Base-by-base conservation (phyloP, 2,329 filamentous ascomycete species). In the Fusarium albidum region DNA sequence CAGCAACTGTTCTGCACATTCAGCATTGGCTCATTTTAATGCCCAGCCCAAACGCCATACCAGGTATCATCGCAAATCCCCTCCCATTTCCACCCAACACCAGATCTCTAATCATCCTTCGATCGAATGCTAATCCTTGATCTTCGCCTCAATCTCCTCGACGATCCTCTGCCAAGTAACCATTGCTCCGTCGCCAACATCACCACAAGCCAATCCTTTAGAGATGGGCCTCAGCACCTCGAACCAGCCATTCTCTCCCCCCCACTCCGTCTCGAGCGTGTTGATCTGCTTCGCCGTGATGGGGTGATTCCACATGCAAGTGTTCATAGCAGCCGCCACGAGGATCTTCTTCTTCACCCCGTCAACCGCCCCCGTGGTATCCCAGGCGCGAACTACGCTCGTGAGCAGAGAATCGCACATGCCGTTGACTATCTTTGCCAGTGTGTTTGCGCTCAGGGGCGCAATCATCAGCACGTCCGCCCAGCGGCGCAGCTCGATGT, bases 301-400 rank as follows among this genome's bases (percentile, higher is more conserved):
- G 3, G 92, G 93, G 69, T 97, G 92, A 49, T 81, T 79, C 89
- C 90, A 96, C 93, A 96, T 96, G 5, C 88, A 86, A 18, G 86
- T 92, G 71, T 97, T 96, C 91, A 96, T 96, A 26, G 89, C 87
- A 2, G 88, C 87, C 3, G 90, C 90, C 1, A 94, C 89, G 2
- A 95, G 67, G 29, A 96, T 91, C 59, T 79, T 83, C 71, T 88
- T 88, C 71, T 80, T 84, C 45, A 69, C 72, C 6, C 69, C 73
- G 55, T 89, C 86, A 7, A 88, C 75, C 13, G 79, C 69, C 0
- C 86, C 85, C n/a, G 80, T 80, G 0, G 86, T 87, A 73, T 98
- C 94, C 95, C 94, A 99, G 0, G 94, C 94, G 15, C 94, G 80
- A 31, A 95, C 81, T 0, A 95, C 88, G 40, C 77, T 81, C 12